These are phyloP conservation scores for Podila horticola DNA, from an alignment of 192 early-diverging fungal species.

Conservation along the genomic window DNA sequence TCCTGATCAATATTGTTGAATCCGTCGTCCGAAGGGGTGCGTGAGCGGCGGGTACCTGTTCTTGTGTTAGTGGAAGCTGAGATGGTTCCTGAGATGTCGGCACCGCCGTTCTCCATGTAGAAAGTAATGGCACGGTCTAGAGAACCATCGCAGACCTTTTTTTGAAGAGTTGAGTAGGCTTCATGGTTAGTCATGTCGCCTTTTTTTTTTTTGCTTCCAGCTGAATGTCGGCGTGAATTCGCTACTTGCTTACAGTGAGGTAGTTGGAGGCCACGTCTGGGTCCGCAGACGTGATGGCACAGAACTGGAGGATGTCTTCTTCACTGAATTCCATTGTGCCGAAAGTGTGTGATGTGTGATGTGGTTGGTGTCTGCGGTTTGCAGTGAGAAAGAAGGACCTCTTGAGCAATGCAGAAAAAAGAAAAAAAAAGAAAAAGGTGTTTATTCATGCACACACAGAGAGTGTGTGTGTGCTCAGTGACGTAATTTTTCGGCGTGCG, in stretches of 20 bases:
- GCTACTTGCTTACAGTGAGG: constrained; percentile 61
- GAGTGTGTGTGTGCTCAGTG: neutral
- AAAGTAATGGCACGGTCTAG: constrained; percentile 82
- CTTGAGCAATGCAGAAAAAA: neutral
- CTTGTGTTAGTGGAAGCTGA: constrained; percentile 1
- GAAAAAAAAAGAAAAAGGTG: neutral
- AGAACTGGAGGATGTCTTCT: constrained; percentile 65
- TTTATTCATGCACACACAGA: neutral
- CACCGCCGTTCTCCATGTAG: constrained; percentile 86
- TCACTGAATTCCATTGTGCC: constrained; percentile 18
- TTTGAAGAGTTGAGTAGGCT: too few relatives aligned
- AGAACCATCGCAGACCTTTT: constrained; percentile 78
- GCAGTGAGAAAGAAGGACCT: neutral
- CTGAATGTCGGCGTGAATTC: neutral
- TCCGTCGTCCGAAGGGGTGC: constrained; percentile 35
- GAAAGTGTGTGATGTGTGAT: neutral
- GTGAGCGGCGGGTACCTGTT: constrained; percentile 24
- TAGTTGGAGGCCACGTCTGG: constrained; percentile 76
- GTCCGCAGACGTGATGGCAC: constrained; percentile 77
- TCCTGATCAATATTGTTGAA: constrained; percentile 49
- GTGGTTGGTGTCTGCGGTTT: neutral
- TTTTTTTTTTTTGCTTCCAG: neutral
- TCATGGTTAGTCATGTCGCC: neutral
- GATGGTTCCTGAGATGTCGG: constrained; percentile 45
- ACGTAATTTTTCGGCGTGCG: neutral